Conservation (phyloP, 257 asterid species). For the Solanum neorickii region DNA sequence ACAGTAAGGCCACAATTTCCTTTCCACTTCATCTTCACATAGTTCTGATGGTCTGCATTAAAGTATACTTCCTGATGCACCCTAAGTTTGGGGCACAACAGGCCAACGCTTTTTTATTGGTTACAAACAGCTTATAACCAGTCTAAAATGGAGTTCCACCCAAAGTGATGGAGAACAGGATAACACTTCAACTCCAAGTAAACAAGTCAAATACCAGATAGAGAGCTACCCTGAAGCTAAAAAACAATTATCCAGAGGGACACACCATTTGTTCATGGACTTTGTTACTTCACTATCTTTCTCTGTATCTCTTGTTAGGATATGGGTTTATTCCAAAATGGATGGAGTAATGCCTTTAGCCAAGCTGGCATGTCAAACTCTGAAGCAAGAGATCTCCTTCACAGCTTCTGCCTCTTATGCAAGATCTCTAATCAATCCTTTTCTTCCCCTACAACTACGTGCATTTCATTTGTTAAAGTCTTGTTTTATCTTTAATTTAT, state of each 20-base stretch:
- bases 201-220: not conserved
- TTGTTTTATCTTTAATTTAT: not conserved
- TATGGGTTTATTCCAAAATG: not conserved
- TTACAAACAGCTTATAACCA: not conserved
- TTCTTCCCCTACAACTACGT: not conserved
- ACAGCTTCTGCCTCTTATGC: not conserved
- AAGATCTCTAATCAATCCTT: not conserved
- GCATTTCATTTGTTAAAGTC: not conserved
- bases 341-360: not conserved
- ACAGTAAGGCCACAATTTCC: constrained; percentile 41
- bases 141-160: not conserved
- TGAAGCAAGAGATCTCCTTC: not conserved
- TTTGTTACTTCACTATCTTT: not conserved
- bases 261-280: not conserved
- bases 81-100: not conserved
- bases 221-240: not conserved
- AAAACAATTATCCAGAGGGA: not conserved
- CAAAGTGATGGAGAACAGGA: not conserved
- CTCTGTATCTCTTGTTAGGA: not conserved
- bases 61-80: not conserved
- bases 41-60: not conserved
- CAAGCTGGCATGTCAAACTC: not conserved
- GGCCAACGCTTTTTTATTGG: not conserved
- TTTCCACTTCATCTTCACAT: not conserved
- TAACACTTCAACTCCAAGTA: not conserved